Evolutionary conservation across 169 alveolate species (phyloP), one percentile per base, ranked within the genome.

Genomic region (Besnoitia besnoiti): DNA sequence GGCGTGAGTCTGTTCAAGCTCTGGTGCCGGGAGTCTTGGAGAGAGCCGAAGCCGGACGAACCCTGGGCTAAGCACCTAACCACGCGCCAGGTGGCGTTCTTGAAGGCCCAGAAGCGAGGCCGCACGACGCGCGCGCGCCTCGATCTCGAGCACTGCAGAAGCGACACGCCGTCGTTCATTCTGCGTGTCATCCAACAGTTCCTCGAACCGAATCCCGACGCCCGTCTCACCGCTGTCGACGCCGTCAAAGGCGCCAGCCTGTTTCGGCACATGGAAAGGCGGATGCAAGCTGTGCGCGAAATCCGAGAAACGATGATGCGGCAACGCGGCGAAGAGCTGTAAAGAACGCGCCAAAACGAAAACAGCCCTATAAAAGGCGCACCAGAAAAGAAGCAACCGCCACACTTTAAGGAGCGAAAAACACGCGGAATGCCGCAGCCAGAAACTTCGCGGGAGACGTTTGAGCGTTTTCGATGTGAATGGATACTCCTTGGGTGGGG

Each of bases 1-100:
- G 80, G 80, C 21, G 80, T 67, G 46, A 37, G 47, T 67, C 46
- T 67, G 46, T 67, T n/a, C 80, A 67, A 67, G 33, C 80, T 67
- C 46, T 67, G 80, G 80, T 67, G 80, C 33, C 80, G 80, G 21
- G 80, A 67, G 24, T 35, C 47, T 19, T 67, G 80, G 80, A 24
- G 46, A 12, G 47, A n/a, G 16, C 40, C 47, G 27, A 67, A n/a
- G 24, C n/a, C 40, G 0, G 46, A 10, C 19, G 47, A 67, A 19
- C 8, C 40, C n/a, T 67, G 80, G 80, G 44, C 40, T 3, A 44
- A 67, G 46, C 47, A 33, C 16, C 80, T 67, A 44, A n/a, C 19
- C 40, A 37, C 80, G 80, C 21, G 80, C 16, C 40, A n/a, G 16
- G 80, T 67, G 27, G 80, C 40, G 14, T 37, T 37, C 14, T 10